Conservation (phyloP, 2,329 filamentous ascomycete genomes). For the Penicillium psychrosexuale region DNA sequence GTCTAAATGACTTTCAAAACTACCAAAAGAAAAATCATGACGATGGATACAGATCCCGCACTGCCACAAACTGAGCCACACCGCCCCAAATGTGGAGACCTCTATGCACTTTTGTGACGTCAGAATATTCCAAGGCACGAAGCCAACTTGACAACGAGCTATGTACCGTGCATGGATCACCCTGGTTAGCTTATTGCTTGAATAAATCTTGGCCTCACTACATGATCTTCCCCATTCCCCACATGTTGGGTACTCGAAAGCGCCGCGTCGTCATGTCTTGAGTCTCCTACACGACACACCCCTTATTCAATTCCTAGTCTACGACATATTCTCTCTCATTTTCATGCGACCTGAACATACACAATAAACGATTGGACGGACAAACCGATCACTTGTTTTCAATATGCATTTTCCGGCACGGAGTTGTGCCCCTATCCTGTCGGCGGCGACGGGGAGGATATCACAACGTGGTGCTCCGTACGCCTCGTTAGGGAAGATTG, state of each 20-base stretch:
- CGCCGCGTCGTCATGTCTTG: slow-evolving; percentile 18
- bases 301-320: not conserved
- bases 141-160: not conserved
- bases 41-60: not conserved
- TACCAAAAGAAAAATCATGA: no score
- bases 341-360: not conserved
- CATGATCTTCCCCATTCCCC: not conserved
- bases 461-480: not conserved
- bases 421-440: slow-evolving; percentile 12
- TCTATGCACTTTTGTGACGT: slow-evolving; percentile 1
- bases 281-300: not conserved
- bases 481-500: slow-evolving; percentile 1
- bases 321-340: not conserved
- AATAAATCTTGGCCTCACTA: not conserved
- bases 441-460: slow-evolving; percentile 1
- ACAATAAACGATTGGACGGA: not conserved
- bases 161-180: slow-evolving; percentile 4
- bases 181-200: slow-evolving; percentile 1
- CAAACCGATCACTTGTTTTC: not conserved
- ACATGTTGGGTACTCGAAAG: slow-evolving; percentile 1
- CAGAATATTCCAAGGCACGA: slow-evolving; percentile 3
- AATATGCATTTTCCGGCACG: slow-evolving; percentile 12
- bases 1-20: no score
- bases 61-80: slow-evolving; percentile 2
- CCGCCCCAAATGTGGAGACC: not conserved